These are phyloP conservation scores for Auriculariales sp. DNA, from an alignment of 768 basidiomycete species.

Conservation along the genomic window DNA sequence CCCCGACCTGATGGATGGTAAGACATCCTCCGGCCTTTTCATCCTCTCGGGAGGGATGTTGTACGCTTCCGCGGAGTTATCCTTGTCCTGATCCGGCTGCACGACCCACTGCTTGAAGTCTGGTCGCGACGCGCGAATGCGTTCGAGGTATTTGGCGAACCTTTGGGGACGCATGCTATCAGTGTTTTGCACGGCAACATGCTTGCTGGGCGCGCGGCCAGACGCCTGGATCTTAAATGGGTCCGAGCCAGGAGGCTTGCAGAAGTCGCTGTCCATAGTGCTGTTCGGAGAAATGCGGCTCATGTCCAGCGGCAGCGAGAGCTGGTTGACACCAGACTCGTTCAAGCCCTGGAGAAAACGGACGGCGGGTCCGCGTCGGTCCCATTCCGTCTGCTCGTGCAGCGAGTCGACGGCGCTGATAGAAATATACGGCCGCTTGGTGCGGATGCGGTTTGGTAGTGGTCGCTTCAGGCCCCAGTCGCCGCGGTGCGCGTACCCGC, in stretches of 20 bases:
- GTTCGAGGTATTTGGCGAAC: constrained; percentile 45
- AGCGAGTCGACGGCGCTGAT: constrained; percentile 55
- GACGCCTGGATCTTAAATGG: neutral
- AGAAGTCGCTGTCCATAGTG: constrained; percentile 35
- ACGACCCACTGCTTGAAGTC: constrained; percentile 36
- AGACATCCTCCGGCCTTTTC: neutral
- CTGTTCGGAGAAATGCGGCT: constrained; percentile 23
- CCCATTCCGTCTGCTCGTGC: constrained; percentile 69
- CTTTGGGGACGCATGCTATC: constrained; percentile 42
- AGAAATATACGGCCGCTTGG: constrained; percentile 48
- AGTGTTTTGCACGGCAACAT: constrained; percentile 32
- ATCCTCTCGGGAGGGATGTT: constrained; percentile 1
- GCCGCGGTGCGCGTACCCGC: constrained; percentile 58
- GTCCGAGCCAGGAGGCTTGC: constrained; percentile 2
- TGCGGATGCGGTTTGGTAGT: constrained; percentile 37
- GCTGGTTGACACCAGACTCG: constrained; percentile 34
- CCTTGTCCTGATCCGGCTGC: constrained; percentile 3
- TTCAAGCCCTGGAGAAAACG: constrained; percentile 52
- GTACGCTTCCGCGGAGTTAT: neutral
- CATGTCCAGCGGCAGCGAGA: constrained; percentile 21
- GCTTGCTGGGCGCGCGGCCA: neutral
- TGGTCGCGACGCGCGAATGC: constrained; percentile 40
- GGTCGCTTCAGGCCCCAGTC: constrained; percentile 82
- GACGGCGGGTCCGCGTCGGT: constrained; percentile 47
- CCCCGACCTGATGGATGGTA: neutral